A percentile compares a stretch with the other conserved stretches of the same genome.
phyloP scores from a whole-genome alignment of 129 eudicot species.

The Helichrysum umbraculigerum region DNA sequence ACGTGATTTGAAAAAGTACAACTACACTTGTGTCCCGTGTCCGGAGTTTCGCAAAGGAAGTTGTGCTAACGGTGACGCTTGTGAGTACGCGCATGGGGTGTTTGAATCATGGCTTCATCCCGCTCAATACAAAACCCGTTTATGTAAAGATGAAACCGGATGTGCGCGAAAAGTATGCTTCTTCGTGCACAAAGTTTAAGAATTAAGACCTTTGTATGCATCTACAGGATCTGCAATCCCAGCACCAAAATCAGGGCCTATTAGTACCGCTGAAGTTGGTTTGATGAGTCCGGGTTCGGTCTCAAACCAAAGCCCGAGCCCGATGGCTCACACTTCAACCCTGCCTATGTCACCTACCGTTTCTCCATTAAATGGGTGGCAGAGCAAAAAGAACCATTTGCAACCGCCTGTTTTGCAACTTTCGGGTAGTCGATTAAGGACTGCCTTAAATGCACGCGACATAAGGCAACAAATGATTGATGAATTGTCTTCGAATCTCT shows the following conservation, averaged over 20 bases:
- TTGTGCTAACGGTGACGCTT: constrained; percentile 67
- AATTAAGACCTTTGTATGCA: constrained; percentile 80
- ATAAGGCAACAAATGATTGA: constrained; percentile 65
- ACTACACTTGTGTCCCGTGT: constrained; percentile 86
- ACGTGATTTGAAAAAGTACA: constrained; percentile 71
- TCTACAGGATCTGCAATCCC: constrained; percentile 95
- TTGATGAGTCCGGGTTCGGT: constrained; percentile 37
- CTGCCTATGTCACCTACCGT: constrained; percentile 74
- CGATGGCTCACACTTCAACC: constrained; percentile 41
- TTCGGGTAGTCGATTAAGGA: constrained; percentile 74
- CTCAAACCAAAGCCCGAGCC: neutral
- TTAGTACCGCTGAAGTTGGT: constrained; percentile 36
- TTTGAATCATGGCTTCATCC: constrained; percentile 98
- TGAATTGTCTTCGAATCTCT: constrained; percentile 41
- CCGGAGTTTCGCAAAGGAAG: constrained; percentile 87
- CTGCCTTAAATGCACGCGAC: constrained; percentile 66
- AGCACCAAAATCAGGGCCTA: constrained; percentile 47
- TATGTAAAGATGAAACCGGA: constrained; percentile 79
- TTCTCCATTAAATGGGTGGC: constrained; percentile 56
- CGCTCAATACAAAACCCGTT: constrained; percentile 82
- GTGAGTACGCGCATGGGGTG: constrained; percentile 94
- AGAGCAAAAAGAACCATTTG: constrained; percentile 41
- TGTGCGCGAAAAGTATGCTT: constrained; percentile 89
- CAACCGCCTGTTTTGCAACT: constrained; percentile 68
- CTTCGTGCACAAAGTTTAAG: constrained; percentile 79